These are phyloP conservation scores for Pseudogymnoascus sp. DNA, from an alignment of 2,329 filamentous ascomycete genomes.

Conservation along the genomic window DNA sequence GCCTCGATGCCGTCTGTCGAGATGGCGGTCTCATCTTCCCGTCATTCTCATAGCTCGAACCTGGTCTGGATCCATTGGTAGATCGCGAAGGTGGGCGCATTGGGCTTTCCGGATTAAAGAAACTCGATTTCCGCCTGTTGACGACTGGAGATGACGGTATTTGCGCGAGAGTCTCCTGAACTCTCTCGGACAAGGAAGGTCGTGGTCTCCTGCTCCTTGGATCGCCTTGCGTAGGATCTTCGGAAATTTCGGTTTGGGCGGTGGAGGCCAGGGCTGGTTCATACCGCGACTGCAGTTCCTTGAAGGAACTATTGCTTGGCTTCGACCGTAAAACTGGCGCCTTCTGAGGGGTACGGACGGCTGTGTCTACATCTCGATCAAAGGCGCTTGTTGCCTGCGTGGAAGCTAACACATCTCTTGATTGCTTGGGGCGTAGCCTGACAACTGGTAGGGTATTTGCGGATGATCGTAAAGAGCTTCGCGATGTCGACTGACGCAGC, in stretches of 20 bases:
- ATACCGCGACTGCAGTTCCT: conserved; percentile 3
- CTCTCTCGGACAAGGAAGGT: conserved; percentile 68
- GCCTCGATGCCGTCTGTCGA: conserved; percentile 43
- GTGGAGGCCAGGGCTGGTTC: not conserved
- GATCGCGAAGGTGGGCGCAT: conserved; percentile 41
- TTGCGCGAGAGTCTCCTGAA: conserved; percentile 73
- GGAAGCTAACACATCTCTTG: not conserved
- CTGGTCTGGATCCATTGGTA: conserved; percentile 21
- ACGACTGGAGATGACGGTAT: conserved; percentile 71
- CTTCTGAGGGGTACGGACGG: not conserved
- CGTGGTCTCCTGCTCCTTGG: not conserved
- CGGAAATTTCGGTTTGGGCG: not conserved
- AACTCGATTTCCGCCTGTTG: conserved; percentile 59
- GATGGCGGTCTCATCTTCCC: conserved; percentile 46
- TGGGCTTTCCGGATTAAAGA: conserved; percentile 60
- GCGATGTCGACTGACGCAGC: not conserved
- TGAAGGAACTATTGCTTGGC: not conserved
- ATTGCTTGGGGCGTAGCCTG: not conserved
- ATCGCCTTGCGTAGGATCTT: not conserved
- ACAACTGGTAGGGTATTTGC: not conserved
- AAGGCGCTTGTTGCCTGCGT: not conserved
- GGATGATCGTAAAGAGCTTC: not conserved
- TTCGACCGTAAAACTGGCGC: conserved; percentile 2
- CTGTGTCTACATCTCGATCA: not conserved
- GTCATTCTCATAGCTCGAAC: conserved; percentile 55